Percentiles rank a stretch among this genome's conserved stretches.
These are phyloP conservation scores for Leptosphaerulina australis DNA, from an alignment of 2,329 filamentous ascomycete genomes.

Conservation along the genomic window DNA sequence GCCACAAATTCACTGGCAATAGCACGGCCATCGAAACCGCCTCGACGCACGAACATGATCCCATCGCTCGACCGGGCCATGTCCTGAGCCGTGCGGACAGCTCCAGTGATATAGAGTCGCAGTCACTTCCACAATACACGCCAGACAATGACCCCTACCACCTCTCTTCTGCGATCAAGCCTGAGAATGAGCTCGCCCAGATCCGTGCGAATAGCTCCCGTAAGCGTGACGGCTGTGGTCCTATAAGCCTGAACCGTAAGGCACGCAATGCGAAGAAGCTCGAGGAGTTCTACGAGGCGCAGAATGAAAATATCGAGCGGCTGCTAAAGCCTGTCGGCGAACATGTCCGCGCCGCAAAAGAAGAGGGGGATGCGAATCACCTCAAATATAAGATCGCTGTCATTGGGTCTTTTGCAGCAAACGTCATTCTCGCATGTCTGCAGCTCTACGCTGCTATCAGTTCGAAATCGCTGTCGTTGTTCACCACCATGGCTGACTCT, in stretches of 20 bases:
- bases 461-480: slow-evolving; percentile 90
- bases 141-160: slow-evolving; percentile 79
- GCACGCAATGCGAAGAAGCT: slow-evolving; percentile 62
- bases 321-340: slow-evolving; percentile 93
- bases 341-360: slow-evolving; percentile 79
- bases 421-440: slow-evolving; percentile 76
- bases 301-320: slow-evolving; percentile 92
- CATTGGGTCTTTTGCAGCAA: slow-evolving; percentile 74
- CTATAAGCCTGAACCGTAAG: slow-evolving; percentile 52
- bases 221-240: slow-evolving; percentile 66
- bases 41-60: slow-evolving; percentile 40
- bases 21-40: slow-evolving; percentile 51
- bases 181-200: slow-evolving; percentile 72
- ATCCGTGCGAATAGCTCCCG: slow-evolving; percentile 82
- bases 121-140: slow-evolving; percentile 63
- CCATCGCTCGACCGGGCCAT: slow-evolving; percentile 45
- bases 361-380: slow-evolving; percentile 81
- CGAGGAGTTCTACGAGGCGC: slow-evolving; percentile 82
- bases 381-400: slow-evolving; percentile 74
- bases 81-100: slow-evolving; percentile 31
- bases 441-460: slow-evolving; percentile 89
- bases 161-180: slow-evolving; percentile 78
- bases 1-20: slow-evolving; percentile 38
- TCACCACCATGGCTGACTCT: slow-evolving; percentile 96
- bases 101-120: slow-evolving; percentile 50